Percentiles rank a stretch among this genome's conserved stretches.
phyloP scores from a whole-genome alignment of 2,329 filamentous ascomycete species.

The Hymenoscyphus albidus region DNA sequence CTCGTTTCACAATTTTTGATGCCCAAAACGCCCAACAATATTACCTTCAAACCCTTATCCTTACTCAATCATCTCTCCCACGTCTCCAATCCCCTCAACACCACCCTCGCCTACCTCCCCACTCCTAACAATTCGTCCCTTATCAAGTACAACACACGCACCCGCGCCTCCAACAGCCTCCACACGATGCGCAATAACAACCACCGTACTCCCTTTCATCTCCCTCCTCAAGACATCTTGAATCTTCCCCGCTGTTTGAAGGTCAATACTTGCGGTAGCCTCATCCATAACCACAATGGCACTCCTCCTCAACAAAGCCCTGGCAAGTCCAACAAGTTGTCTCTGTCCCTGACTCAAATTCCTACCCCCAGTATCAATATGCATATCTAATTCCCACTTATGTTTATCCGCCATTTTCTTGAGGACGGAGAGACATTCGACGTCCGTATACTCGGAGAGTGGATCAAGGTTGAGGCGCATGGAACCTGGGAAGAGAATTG shows the following conservation, averaged over 20 bases:
- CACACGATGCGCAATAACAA: constrained; percentile 62
- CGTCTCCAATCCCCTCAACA: constrained; percentile 16
- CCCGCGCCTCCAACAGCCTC: constrained; percentile 59
- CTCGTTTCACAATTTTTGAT: not conserved
- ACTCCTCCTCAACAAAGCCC: constrained; percentile 59
- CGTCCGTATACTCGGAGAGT: constrained; percentile 51
- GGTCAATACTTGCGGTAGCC: constrained; percentile 61
- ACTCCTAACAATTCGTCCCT: constrained; percentile 28
- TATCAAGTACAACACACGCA: constrained; percentile 36
- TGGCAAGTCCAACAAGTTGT: constrained; percentile 59
- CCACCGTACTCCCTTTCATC: constrained; percentile 55
- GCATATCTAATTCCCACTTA: constrained; percentile 52
- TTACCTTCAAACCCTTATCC: not conserved
- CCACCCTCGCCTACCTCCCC: constrained; percentile 20
- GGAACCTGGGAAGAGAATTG: constrained; percentile 59
- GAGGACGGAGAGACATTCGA: constrained; percentile 50
- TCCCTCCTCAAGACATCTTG: constrained; percentile 53
- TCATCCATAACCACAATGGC: constrained; percentile 63
- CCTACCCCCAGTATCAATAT: constrained; percentile 56
- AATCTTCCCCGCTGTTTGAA: constrained; percentile 54
- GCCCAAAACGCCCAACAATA: not conserved
- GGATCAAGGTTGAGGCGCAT: constrained; percentile 62
- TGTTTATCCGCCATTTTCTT: constrained; percentile 51
- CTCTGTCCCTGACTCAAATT: constrained; percentile 63
- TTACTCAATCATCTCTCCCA: constrained; percentile 1